Percentiles rank a stretch among this genome's conserved stretches.
Evolutionary conservation across 1,284 basidiomycete species (phyloP).

Genomic region (Ceratobasidium sp.): DNA sequence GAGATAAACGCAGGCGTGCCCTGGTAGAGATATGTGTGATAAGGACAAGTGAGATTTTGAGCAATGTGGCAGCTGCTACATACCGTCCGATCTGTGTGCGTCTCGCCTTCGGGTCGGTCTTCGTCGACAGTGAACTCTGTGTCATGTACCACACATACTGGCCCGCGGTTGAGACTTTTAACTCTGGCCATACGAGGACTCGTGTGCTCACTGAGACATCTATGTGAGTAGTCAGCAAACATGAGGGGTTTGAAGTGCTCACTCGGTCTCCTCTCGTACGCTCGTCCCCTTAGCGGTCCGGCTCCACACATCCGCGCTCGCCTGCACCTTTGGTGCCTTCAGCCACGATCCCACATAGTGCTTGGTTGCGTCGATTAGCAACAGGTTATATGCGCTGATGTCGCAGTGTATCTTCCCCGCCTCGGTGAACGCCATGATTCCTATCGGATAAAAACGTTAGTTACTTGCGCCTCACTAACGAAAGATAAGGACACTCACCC

Average conservation of each 20-base stretch:
- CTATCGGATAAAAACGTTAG: not conserved
- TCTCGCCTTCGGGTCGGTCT: not conserved
- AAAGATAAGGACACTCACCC: not conserved
- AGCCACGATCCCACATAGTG: not conserved
- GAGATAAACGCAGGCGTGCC: constrained; percentile 11
- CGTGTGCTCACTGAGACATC: not conserved
- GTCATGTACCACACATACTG: constrained; percentile 1
- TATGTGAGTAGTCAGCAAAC: too few species aligned
- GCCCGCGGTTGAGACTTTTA: not conserved
- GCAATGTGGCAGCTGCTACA: too few species aligned
- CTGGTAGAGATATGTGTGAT: not conserved
- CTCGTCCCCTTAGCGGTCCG: not conserved
- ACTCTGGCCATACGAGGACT: not conserved
- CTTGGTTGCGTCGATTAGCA: not conserved
- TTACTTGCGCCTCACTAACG: too few species aligned
- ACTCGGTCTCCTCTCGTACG: too few species aligned
- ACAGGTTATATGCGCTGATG: constrained; percentile 14
- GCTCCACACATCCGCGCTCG: not conserved
- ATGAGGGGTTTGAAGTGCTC: too few species aligned
- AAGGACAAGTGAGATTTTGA: not conserved
- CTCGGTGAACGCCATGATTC: constrained; percentile 13
- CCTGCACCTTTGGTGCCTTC: not conserved
- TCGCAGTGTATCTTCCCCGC: constrained; percentile 9
- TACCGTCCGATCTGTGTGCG: constrained; percentile 12
- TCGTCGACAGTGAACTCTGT: constrained; percentile 8